These are phyloP conservation scores for Coemansia sp. DNA, from an alignment of 192 early-diverging fungal species.

Conservation along the genomic window DNA sequence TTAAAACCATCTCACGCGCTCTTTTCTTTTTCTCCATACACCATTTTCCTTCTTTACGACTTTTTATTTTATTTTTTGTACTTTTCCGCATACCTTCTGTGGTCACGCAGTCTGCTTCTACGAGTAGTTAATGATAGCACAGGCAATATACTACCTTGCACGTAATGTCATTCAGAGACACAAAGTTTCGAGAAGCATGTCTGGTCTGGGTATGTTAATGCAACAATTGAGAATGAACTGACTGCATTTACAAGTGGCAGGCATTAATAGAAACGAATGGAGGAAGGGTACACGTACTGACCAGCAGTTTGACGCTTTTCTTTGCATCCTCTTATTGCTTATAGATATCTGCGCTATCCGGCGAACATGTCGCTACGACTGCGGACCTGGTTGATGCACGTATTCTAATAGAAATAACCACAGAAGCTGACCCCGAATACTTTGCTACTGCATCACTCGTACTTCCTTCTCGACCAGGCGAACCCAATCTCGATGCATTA, in stretches of 20 bases:
- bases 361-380: slow-evolving; percentile 14
- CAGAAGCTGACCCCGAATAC: slow-evolving; percentile 44
- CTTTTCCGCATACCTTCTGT: too few species aligned
- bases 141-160: too few species aligned
- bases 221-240: background rate
- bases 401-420: slow-evolving; percentile 37
- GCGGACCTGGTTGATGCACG: slow-evolving; percentile 40
- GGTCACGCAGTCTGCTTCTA: too few species aligned
- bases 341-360: slow-evolving; percentile 32
- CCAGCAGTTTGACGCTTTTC: too few species aligned
- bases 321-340: background rate
- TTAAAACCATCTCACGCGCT: background rate
- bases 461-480: slow-evolving; percentile 17
- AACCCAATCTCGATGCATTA: slow-evolving; percentile 43
- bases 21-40: background rate
- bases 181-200: slow-evolving; percentile 35
- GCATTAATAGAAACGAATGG: background rate
- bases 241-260: background rate
- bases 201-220: slow-evolving; percentile 25
- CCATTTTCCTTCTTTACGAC: background rate
- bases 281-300: too few species aligned
- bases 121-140: too few species aligned
- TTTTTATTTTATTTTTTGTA: slow-evolving; percentile 1
- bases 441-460: slow-evolving; percentile 49
- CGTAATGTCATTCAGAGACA: slow-evolving; percentile 14